phyloP scores from a whole-genome alignment of 78 protist genomes.

The Planoprotostelium fungivorum region DNA sequence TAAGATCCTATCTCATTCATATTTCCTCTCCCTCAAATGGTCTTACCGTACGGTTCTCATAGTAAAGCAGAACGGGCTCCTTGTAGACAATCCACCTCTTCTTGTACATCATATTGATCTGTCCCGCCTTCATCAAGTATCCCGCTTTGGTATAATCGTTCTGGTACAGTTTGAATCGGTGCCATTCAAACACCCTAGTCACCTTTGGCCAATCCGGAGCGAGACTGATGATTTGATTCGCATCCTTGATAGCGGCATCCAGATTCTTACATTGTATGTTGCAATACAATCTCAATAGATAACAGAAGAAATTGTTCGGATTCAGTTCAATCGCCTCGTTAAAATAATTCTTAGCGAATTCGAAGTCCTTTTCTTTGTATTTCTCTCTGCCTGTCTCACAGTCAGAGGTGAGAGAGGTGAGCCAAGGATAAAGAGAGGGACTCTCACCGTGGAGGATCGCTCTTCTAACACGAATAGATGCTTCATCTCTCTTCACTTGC shows the following conservation, averaged over 20 bases:
- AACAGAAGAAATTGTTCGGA: background rate
- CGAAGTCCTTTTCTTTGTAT: background rate
- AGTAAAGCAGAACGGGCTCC: background rate
- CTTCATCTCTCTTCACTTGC: background rate
- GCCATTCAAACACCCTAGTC: background rate
- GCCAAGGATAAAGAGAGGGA: background rate
- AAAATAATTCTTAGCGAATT: background rate
- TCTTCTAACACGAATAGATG: background rate
- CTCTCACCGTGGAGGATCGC: background rate
- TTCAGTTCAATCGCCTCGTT: background rate
- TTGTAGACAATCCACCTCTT: conserved; percentile 32
- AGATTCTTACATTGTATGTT: background rate
- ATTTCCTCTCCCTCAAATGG: background rate
- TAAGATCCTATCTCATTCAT: background rate
- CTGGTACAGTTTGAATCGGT: background rate
- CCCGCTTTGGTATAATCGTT: conserved; percentile 8
- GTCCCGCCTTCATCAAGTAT: conserved; percentile 34
- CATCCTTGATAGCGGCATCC: background rate
- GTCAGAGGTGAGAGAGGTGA: background rate
- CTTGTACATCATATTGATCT: conserved; percentile 55
- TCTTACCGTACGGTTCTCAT: background rate
- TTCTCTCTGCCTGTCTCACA: background rate
- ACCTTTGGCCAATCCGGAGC: background rate
- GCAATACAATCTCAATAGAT: background rate
- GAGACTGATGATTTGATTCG: background rate